Evolutionary conservation across 371 early-diverging fungal genomes (phyloP).

Genomic region (Mucor circinelloides): DNA sequence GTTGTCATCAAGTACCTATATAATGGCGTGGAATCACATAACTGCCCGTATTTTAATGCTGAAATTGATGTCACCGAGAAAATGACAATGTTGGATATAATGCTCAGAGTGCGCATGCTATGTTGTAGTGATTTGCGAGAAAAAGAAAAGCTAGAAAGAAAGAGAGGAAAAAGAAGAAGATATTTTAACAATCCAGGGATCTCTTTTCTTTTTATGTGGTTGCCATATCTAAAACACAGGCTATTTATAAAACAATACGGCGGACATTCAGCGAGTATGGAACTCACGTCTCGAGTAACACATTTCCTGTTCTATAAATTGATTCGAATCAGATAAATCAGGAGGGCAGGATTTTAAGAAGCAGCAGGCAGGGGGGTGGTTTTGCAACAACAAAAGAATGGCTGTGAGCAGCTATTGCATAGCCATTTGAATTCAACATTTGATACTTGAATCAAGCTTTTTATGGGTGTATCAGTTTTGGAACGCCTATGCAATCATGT

Average conservation of each 20-base stretch:
- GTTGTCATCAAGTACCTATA: conserved; percentile 29
- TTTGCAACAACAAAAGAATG: no score
- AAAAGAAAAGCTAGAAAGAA: conserved; percentile 1
- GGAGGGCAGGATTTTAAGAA: no score
- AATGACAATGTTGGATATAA: conserved; percentile 1
- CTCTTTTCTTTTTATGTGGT: background rate
- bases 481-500: no score
- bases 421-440: no score
- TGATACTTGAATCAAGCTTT: no score
- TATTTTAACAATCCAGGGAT: background rate
- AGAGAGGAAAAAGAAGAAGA: conserved; percentile 1
- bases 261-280: background rate
- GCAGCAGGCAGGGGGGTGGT: no score
- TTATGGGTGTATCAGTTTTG: no score
- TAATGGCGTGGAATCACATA: conserved; percentile 35
- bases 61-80: background rate
- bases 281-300: no score
- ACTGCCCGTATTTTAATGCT: conserved; percentile 30
- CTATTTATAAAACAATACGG: background rate
- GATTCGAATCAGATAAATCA: no score
- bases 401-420: no score
- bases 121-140: background rate
- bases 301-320: no score
- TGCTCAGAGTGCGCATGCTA: background rate
- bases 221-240: background rate